Evolutionary conservation across 2,329 filamentous ascomycete species (phyloP).

Genomic region (Fusarium verrucosum): DNA sequence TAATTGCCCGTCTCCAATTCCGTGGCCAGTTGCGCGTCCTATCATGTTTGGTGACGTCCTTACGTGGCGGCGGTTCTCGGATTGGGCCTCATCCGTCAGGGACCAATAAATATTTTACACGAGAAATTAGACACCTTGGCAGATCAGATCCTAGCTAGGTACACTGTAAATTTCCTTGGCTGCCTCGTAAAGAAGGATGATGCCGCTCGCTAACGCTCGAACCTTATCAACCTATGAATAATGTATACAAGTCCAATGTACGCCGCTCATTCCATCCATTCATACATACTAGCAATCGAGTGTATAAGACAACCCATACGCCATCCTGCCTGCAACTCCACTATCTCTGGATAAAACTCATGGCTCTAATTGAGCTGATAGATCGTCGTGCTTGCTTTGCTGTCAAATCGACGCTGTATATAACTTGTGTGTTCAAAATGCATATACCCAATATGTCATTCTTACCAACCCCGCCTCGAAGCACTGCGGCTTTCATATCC

Average conservation of each 20-base stretch:
- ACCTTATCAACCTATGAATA: neutral
- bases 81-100: constrained; percentile 3
- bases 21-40: constrained; percentile 23
- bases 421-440: constrained; percentile 9
- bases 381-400: neutral
- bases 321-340: constrained; percentile 31
- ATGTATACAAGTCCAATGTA: constrained; percentile 24
- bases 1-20: neutral
- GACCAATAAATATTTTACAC: neutral
- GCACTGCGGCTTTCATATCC: constrained; percentile 53
- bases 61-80: constrained; percentile 15
- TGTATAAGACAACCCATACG: constrained; percentile 21
- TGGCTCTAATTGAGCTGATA: constrained; percentile 12
- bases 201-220: constrained; percentile 1
- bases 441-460: constrained; percentile 12
- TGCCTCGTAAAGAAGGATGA: neutral
- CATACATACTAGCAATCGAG: constrained; percentile 16
- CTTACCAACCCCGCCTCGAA: constrained; percentile 52
- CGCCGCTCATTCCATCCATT: constrained; percentile 22
- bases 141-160: neutral
- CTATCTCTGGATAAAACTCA: constrained; percentile 18
- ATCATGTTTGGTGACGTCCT: constrained; percentile 21
- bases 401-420: constrained; percentile 10
- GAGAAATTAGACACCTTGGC: neutral
- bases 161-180: neutral